Percentiles rank a stretch among this genome's conserved stretches.
Conservation (phyloP, 495 filamentous ascomycete species). For the Penicillium turbatum region DNA sequence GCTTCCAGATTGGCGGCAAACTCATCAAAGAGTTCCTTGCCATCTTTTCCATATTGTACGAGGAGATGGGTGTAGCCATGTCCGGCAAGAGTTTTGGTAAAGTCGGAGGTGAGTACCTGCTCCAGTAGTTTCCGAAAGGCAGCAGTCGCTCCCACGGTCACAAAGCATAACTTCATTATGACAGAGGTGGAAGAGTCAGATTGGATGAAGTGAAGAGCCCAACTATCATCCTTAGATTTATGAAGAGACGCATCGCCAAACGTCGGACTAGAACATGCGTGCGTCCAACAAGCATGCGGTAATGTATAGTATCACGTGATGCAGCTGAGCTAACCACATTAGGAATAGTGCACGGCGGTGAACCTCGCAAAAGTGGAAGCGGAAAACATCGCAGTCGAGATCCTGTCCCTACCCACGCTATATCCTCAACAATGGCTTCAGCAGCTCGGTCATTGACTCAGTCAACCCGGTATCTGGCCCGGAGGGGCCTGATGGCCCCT, state of each 20-base stretch:
- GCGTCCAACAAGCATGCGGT: background rate
- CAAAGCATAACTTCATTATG: constrained; percentile 56
- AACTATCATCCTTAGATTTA: background rate
- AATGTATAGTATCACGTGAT: constrained; percentile 9
- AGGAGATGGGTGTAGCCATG: constrained; percentile 60
- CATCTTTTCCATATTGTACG: constrained; percentile 72
- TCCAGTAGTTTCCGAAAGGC: constrained; percentile 67
- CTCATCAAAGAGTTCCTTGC: constrained; percentile 41
- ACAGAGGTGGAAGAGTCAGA: background rate
- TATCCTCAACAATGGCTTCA: constrained; percentile 37
- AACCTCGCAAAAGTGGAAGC: constrained; percentile 13
- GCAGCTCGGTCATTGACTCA: constrained; percentile 39
- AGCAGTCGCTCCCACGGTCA: constrained; percentile 90
- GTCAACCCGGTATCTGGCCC: constrained; percentile 30
- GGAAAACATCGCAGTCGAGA: constrained; percentile 21
- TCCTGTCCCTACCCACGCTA: constrained; percentile 5
- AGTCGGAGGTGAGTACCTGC: constrained; percentile 56
- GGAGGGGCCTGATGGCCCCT: constrained; percentile 24
- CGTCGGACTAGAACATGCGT: background rate
- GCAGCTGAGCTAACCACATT: background rate
- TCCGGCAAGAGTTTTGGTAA: constrained; percentile 52
- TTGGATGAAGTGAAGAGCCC: background rate
- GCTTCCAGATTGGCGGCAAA: constrained; percentile 20
- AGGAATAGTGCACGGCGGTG: constrained; percentile 17
- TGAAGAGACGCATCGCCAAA: background rate